Percentiles rank a stretch among this genome's conserved stretches.
Evolutionary conservation across 2,329 filamentous ascomycete genomes (phyloP).

Genomic region (Diaporthe vaccinii): DNA sequence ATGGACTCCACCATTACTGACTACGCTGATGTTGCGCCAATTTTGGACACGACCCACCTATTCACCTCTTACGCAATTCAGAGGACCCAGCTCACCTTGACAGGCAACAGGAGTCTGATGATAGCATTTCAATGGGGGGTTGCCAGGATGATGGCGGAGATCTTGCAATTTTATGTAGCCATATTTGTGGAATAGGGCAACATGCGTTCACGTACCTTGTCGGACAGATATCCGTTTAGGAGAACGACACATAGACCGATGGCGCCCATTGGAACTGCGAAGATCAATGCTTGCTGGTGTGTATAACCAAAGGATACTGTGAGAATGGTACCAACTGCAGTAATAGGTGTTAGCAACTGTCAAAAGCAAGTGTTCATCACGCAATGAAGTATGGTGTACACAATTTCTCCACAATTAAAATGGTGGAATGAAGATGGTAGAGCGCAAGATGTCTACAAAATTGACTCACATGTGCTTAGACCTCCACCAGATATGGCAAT

Average conservation of each 20-base stretch:
- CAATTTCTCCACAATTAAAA: neutral
- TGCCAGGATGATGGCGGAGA: neutral
- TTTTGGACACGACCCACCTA: too few relatives aligned
- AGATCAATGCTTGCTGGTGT: constrained; percentile 4
- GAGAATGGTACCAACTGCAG: constrained; percentile 10
- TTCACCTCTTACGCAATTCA: neutral
- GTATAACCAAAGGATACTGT: constrained; percentile 15
- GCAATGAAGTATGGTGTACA: neutral
- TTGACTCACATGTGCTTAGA: constrained; percentile 6
- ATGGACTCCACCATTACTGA: too few relatives aligned
- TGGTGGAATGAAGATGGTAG: constrained; percentile 21
- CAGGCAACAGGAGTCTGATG: neutral
- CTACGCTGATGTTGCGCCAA: too few relatives aligned
- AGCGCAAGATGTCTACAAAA: neutral
- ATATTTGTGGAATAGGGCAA: too few relatives aligned
- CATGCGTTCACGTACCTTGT: neutral
- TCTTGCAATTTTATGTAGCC: neutral
- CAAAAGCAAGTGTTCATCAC: neutral
- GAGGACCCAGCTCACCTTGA: neutral
- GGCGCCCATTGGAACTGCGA: neutral
- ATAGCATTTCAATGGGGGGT: neutral
- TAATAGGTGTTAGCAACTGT: neutral
- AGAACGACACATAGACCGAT: neutral
- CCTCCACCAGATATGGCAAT: constrained; percentile 45
- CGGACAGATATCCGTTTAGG: neutral